These are phyloP conservation scores for Byssoonygena ceratinophila DNA, from an alignment of 2,329 filamentous ascomycete genomes.

Conservation along the genomic window DNA sequence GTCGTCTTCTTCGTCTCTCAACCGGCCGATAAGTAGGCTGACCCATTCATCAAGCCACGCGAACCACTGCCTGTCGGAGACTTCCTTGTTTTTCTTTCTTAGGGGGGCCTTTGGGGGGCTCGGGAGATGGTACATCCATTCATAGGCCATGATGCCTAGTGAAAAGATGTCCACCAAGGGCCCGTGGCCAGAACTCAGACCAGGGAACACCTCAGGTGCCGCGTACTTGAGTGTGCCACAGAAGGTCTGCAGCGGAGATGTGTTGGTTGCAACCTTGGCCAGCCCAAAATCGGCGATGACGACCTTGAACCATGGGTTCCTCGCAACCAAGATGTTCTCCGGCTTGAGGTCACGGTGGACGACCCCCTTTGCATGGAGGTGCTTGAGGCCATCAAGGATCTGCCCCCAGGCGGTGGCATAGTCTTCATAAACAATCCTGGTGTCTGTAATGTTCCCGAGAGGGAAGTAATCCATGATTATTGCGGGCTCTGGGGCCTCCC, in stretches of 20 bases:
- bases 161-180: not conserved
- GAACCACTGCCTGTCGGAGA: not conserved
- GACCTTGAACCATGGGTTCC: not conserved
- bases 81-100: not conserved
- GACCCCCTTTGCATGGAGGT: not conserved
- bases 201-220: not conserved
- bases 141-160: not conserved
- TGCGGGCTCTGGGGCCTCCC: not conserved
- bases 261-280: not conserved
- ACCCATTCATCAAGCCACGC: not conserved
- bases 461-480: not conserved
- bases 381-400: not conserved
- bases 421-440: not conserved
- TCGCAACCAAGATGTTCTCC: slow-evolving; percentile 23
- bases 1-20: not conserved
- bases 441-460: not conserved
- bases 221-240: not conserved
- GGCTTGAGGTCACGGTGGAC: not conserved
- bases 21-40: not conserved
- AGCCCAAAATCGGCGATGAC: not conserved
- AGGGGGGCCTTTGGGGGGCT: not conserved
- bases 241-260: not conserved
- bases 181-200: not conserved
- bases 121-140: not conserved
- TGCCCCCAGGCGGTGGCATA: not conserved